Conservation (phyloP, 208 protist species). For the Naegleria lovaniensis region DNA sequence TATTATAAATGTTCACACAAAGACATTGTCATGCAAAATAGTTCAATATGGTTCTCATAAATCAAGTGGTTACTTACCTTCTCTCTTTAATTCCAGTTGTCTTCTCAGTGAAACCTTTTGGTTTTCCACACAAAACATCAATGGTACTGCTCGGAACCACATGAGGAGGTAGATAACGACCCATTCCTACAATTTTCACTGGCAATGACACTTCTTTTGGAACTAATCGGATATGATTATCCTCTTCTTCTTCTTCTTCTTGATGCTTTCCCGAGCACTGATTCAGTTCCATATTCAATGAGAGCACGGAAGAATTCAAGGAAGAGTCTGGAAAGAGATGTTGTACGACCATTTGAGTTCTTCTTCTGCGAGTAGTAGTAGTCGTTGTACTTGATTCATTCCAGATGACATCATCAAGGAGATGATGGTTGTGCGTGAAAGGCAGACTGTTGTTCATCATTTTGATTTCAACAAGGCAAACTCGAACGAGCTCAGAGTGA, state of each 20-base stretch:
- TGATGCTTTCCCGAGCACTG: not conserved
- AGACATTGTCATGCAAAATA: too few relatives aligned
- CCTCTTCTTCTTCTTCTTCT: not conserved
- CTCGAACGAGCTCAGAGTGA: too few relatives aligned
- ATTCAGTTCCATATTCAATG: too few relatives aligned
- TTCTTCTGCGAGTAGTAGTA: not conserved
- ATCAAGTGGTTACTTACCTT: too few relatives aligned
- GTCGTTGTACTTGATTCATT: not conserved
- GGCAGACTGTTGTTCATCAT: too few relatives aligned
- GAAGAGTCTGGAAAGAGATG: too few relatives aligned
- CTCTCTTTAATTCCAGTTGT: not conserved
- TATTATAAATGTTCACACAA: too few relatives aligned
- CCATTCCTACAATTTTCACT: not conserved
- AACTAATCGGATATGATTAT: not conserved
- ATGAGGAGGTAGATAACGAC: not conserved
- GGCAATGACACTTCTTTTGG: not conserved
- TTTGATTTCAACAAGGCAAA: too few relatives aligned
- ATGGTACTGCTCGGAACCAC: not conserved
- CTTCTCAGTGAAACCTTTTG: conserved; percentile 11
- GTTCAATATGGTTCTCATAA: too few relatives aligned
- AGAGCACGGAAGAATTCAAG: too few relatives aligned
- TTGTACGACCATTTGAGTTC: not conserved
- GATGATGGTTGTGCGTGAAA: too few relatives aligned
- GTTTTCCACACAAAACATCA: conserved; percentile 4
- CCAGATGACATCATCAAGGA: too few relatives aligned